Percentiles rank a stretch among this genome's conserved stretches.
These are phyloP conservation scores for Nosema granulosis DNA, from an alignment of 371 early-diverging fungal genomes.

Conservation along the genomic window DNA sequence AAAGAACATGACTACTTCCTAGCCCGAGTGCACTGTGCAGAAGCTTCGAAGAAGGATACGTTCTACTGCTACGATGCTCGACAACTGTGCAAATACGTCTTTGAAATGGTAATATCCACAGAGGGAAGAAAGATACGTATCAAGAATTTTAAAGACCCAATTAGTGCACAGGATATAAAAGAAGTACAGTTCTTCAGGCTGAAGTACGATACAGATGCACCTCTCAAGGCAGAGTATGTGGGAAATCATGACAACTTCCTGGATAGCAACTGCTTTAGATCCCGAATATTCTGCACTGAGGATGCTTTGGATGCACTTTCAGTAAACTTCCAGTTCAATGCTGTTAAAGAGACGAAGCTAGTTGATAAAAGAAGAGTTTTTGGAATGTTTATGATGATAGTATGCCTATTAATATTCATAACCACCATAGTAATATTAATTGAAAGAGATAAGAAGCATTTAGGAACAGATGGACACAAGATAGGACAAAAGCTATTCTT, in stretches of 20 bases:
- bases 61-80: constrained; percentile 67
- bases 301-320: constrained; percentile 66
- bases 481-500: background rate
- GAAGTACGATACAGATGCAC: constrained; percentile 61
- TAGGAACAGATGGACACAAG: background rate
- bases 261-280: constrained; percentile 64
- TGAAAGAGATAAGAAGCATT: constrained; percentile 27
- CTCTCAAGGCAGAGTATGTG: constrained; percentile 62
- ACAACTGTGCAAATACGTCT: constrained; percentile 68
- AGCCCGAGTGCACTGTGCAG: constrained; percentile 48
- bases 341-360: constrained; percentile 43
- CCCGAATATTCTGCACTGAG: constrained; percentile 66
- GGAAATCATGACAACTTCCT: constrained; percentile 66
- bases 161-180: constrained; percentile 57
- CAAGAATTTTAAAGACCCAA: constrained; percentile 67
- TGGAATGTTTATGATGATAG: constrained; percentile 34
- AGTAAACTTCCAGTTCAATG: constrained; percentile 67
- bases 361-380: constrained; percentile 48
- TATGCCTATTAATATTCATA: constrained; percentile 36
- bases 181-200: constrained; percentile 67
- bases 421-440: constrained; percentile 32
- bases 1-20: constrained; percentile 61
- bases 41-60: constrained; percentile 3
- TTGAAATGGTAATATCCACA: constrained; percentile 68
- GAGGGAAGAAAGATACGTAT: constrained; percentile 66